Conservation (phyloP, 2,329 filamentous ascomycete species). For the Cladosporium sp. region DNA sequence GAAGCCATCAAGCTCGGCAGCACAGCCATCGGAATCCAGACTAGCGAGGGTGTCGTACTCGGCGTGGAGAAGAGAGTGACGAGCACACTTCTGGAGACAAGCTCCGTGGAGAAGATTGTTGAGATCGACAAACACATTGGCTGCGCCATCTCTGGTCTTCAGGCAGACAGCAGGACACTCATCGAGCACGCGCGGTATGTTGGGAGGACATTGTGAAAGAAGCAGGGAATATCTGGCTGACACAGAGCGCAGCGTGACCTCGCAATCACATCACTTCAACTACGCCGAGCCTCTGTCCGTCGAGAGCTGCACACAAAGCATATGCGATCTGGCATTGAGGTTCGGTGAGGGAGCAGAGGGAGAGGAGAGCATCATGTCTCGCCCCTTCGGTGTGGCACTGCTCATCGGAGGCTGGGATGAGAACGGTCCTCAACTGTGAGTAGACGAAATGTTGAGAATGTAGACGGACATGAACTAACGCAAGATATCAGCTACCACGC, state of each 20-base stretch:
- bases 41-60: slow-evolving; percentile 89
- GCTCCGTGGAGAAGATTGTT: slow-evolving; percentile 98
- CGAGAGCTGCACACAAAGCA: slow-evolving; percentile 97
- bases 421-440: slow-evolving; percentile 85
- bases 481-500: slow-evolving; percentile 72
- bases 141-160: slow-evolving; percentile 96
- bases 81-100: slow-evolving; percentile 93
- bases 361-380: slow-evolving; percentile 91
- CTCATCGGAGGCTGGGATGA: slow-evolving; percentile 97
- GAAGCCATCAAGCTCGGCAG: slow-evolving; percentile 99
- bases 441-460: neutral
- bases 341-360: slow-evolving; percentile 98
- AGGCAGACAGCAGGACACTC: slow-evolving; percentile 97
- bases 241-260: slow-evolving; percentile 65
- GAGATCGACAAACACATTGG: slow-evolving; percentile 99
- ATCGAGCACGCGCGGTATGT: slow-evolving; percentile 82
- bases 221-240: slow-evolving; percentile 4
- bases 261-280: slow-evolving; percentile 96
- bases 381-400: slow-evolving; percentile 94
- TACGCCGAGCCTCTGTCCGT: slow-evolving; percentile 93
- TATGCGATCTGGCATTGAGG: slow-evolving; percentile 92
- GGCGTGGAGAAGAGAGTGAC: slow-evolving; percentile 99
- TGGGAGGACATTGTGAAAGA: neutral
- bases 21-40: slow-evolving; percentile 95
- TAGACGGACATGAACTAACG: neutral